These are phyloP conservation scores for Bretschneidera sinensis DNA, from an alignment of 345 rosid species.

Conservation along the genomic window DNA sequence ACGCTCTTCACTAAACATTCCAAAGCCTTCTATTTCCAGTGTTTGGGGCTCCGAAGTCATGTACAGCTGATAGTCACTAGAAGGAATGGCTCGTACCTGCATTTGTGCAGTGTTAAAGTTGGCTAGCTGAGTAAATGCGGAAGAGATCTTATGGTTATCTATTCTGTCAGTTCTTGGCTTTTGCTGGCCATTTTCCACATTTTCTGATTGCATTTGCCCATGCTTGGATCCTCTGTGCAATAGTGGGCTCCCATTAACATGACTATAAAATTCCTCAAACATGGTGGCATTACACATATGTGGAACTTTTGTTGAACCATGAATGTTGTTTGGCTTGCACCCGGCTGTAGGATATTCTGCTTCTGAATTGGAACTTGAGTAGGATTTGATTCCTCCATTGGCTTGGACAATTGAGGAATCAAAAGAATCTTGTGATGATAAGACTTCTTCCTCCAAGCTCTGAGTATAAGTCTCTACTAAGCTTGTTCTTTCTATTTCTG, in stretches of 20 bases:
- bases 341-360: conserved; percentile 45
- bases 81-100: conserved; percentile 21
- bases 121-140: conserved; percentile 31
- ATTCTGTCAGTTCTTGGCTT: conserved; percentile 23
- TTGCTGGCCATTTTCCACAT: conserved; percentile 27
- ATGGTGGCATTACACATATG: conserved; percentile 28
- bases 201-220: conserved; percentile 25
- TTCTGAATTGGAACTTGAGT: conserved; percentile 60
- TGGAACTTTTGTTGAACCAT: conserved; percentile 26
- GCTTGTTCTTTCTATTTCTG: conserved; percentile 38
- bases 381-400: conserved; percentile 42
- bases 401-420: conserved; percentile 43
- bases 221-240: conserved; percentile 22
- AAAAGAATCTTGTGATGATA: conserved; percentile 71
- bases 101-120: conserved; percentile 21
- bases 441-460: conserved; percentile 57
- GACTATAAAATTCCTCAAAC: conserved; percentile 36
- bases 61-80: conserved; percentile 24
- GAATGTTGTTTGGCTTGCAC: conserved; percentile 31
- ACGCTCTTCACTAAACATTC: conserved; percentile 37
- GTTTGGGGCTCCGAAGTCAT: conserved; percentile 24
- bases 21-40: conserved; percentile 33
- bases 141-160: conserved; percentile 23
- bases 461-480: conserved; percentile 34
- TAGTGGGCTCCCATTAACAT: conserved; percentile 26